Percentiles rank a stretch among this genome's conserved stretches.
phyloP scores from a whole-genome alignment of 805 yeast species.

The Candida piceae region DNA sequence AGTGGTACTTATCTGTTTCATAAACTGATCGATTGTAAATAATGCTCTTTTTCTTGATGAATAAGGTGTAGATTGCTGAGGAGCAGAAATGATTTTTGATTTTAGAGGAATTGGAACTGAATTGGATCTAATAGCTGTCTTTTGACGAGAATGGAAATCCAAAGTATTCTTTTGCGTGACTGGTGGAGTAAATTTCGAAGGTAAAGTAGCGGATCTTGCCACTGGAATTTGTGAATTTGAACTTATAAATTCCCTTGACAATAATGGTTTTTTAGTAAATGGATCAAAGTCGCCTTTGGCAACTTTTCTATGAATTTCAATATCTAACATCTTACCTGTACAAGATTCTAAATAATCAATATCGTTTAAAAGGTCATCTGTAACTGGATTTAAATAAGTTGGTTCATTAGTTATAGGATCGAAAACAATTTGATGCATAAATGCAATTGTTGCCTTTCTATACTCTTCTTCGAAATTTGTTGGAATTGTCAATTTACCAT shows the following conservation, averaged over 20 bases:
- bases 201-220: constrained; percentile 1
- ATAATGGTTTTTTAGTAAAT: constrained; percentile 40
- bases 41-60: constrained; percentile 14
- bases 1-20: constrained; percentile 6
- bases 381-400: constrained; percentile 56
- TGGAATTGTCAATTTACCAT: constrained; percentile 56
- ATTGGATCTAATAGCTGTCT: constrained; percentile 4
- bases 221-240: neutral
- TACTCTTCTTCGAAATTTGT: constrained; percentile 55
- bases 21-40: constrained; percentile 20
- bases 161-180: neutral
- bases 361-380: constrained; percentile 32
- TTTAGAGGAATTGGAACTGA: constrained; percentile 1
- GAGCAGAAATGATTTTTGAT: neutral
- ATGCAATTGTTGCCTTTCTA: constrained; percentile 67
- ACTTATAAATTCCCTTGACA: constrained; percentile 42
- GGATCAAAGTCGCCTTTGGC: constrained; percentile 72
- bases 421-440: constrained; percentile 80
- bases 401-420: constrained; percentile 50
- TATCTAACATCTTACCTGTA: constrained; percentile 41
- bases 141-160: neutral
- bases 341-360: constrained; percentile 29
- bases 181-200: neutral
- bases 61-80: constrained; percentile 2
- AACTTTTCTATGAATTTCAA: constrained; percentile 46